Evolutionary conservation across 768 basidiomycete species (phyloP).

Genomic region (Boletus patriciae): DNA sequence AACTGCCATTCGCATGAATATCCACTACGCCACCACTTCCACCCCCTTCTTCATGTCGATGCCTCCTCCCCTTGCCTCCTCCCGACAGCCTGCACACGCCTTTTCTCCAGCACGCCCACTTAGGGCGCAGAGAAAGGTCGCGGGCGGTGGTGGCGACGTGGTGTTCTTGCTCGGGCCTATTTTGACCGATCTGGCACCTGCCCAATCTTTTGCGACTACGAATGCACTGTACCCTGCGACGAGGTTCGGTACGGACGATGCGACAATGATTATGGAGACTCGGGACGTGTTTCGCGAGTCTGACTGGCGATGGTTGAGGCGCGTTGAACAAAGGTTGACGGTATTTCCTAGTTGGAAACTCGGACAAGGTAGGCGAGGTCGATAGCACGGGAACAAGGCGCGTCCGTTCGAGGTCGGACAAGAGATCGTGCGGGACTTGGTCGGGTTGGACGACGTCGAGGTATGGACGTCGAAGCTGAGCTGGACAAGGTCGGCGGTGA

Average conservation of each 20-base stretch:
- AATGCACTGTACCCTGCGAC: not conserved
- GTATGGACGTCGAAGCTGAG: not conserved
- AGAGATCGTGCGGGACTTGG: not conserved
- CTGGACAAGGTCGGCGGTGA: not conserved
- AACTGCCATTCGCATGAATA: not conserved
- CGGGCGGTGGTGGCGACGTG: constrained; percentile 1
- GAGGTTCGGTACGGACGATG: not conserved
- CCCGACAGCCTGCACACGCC: constrained; percentile 6
- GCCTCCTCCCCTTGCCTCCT: not conserved
- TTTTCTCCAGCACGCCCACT: constrained; percentile 19
- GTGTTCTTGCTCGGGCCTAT: not conserved
- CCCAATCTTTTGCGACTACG: not conserved
- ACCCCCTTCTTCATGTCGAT: not conserved
- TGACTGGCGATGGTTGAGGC: not conserved
- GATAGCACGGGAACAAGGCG: not conserved
- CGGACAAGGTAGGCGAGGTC: not conserved
- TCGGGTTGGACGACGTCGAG: not conserved
- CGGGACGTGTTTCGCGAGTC: not conserved
- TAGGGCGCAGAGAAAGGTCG: constrained; percentile 16
- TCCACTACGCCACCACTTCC: not conserved
- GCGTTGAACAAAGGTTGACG: not conserved
- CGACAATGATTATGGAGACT: not conserved
- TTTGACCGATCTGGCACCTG: not conserved
- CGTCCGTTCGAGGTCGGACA: not conserved
- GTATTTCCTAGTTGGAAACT: not conserved